These are phyloP conservation scores for Epicoccum sorghinum DNA, from an alignment of 2,329 filamentous ascomycete species.

Conservation along the genomic window DNA sequence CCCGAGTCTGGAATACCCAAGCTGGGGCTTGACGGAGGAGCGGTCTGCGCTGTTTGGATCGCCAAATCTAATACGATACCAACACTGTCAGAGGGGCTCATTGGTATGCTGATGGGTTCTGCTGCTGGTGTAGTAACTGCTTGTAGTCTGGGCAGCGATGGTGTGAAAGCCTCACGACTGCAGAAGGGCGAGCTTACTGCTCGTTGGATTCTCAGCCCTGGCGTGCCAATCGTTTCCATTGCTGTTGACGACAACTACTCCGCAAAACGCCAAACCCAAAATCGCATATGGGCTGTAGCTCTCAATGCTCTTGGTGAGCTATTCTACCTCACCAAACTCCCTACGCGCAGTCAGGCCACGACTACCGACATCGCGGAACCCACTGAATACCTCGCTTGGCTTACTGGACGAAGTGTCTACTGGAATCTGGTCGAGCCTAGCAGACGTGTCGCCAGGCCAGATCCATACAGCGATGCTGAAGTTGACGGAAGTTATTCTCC, in stretches of 20 bases:
- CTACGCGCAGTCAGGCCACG: slow-evolving; percentile 60
- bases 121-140: slow-evolving; percentile 82
- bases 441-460: slow-evolving; percentile 71
- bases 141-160: slow-evolving; percentile 73
- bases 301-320: slow-evolving; percentile 92
- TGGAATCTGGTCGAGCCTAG: slow-evolving; percentile 85
- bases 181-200: slow-evolving; percentile 79
- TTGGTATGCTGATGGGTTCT: slow-evolving; percentile 84
- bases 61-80: slow-evolving; percentile 79
- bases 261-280: slow-evolving; percentile 68
- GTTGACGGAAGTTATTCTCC: slow-evolving; percentile 77
- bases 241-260: slow-evolving; percentile 84
- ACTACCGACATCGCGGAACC: slow-evolving; percentile 58
- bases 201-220: slow-evolving; percentile 88
- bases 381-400: slow-evolving; percentile 74
- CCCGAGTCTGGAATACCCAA: slow-evolving; percentile 77
- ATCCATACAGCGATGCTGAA: slow-evolving; percentile 73
- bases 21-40: slow-evolving; percentile 71
- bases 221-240: slow-evolving; percentile 86
- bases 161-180: slow-evolving; percentile 66
- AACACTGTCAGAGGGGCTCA: slow-evolving; percentile 73
- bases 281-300: slow-evolving; percentile 87
- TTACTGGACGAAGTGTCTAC: slow-evolving; percentile 74
- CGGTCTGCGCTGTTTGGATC: slow-evolving; percentile 84
- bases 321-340: slow-evolving; percentile 79